Evolutionary conservation across 306 rosid genomes (phyloP).

Genomic region (Prunus padus): DNA sequence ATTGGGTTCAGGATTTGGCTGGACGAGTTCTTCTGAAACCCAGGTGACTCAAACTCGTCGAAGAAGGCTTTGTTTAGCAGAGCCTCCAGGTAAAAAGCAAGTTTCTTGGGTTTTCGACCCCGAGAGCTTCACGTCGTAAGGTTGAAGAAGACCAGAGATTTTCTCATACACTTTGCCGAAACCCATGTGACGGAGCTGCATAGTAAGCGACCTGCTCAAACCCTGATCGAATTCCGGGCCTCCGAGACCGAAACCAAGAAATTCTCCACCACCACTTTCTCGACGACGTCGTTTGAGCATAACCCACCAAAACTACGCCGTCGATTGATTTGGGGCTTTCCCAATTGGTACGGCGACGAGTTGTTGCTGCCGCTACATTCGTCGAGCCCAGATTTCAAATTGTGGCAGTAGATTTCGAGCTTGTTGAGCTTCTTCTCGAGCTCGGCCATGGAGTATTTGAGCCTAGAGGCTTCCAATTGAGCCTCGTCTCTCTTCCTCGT

Average conservation of each 20-base stretch:
- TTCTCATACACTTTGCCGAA: constrained; percentile 63
- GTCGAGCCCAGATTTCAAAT: constrained; percentile 71
- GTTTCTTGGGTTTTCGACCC: constrained; percentile 61
- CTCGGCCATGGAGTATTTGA: constrained; percentile 73
- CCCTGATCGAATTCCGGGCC: constrained; percentile 58
- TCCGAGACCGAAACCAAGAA: constrained; percentile 72
- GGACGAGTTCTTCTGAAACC: constrained; percentile 59
- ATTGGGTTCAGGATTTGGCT: constrained; percentile 55
- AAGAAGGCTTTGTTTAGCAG: constrained; percentile 63
- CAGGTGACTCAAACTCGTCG: constrained; percentile 80
- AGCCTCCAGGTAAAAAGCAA: constrained; percentile 66
- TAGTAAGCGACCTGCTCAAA: constrained; percentile 63
- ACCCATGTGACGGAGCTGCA: constrained; percentile 80
- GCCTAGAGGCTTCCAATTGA: constrained; percentile 68
- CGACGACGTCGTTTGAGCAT: constrained; percentile 6
- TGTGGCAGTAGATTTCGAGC: constrained; percentile 75
- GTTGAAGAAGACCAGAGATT: constrained; percentile 62
- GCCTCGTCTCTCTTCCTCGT: constrained; percentile 82
- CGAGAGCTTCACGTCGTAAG: constrained; percentile 60
- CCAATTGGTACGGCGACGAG: constrained; percentile 23
- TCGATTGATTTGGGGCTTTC: constrained; percentile 16
- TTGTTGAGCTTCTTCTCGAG: constrained; percentile 91
- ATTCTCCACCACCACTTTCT: constrained; percentile 40
- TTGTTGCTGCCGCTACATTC: constrained; percentile 43
- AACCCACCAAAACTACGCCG: constrained; percentile 6